Base-by-base conservation (phyloP, 352 stramenopile genomes). In the Phytopythium litorale region DNA sequence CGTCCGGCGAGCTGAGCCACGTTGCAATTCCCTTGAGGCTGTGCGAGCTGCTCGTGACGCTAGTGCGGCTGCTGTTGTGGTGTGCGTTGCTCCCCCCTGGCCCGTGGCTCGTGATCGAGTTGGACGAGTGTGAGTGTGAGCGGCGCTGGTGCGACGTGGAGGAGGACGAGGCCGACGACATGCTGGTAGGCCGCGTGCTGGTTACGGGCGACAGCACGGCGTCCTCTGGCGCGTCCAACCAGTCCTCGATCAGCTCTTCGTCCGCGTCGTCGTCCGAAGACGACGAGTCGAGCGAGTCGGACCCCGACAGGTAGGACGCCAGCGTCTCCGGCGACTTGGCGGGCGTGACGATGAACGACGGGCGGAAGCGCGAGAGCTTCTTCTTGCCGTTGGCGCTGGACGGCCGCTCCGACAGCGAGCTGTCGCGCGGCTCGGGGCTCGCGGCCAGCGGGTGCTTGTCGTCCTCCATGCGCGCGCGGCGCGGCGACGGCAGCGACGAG, bases 221-320 rank as follows among this genome's bases (percentile, higher is more conserved):
- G 58, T 88, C 78, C 28, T 89, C 75, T 0, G 78, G 76, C 37
- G 91, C 84, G 67, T 89, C 84, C 21, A 92, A 81, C 84, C 84
- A 92, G 66, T 92, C 84, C 56, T 72, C 85, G 16, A 92, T 71
- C 51, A 79, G 66, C 4, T 88, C 56, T 23, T 90, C 84, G 32
- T 88, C 81, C 0, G 68, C 70, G 1, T 86, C 78, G 19, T 78
- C 66, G 58, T 84, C 75, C 15, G 63, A 69, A 9, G 76, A 67
- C 8, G 66, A 52, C 19, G 60, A 81, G 38, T 76, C 67, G 21
- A 82, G 53, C 54, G 78, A 83, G 55, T 83, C 70, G 1, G 73
- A 78, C 32, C 73, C 75, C 5, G 70, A 78, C 33, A 63, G 38
- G 35, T 75, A 75, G 3, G 70, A 70, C 19, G 37, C 51, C 9